phyloP scores from a whole-genome alignment of 2,329 filamentous ascomycete genomes.

The Fusarium gaditjirri region DNA sequence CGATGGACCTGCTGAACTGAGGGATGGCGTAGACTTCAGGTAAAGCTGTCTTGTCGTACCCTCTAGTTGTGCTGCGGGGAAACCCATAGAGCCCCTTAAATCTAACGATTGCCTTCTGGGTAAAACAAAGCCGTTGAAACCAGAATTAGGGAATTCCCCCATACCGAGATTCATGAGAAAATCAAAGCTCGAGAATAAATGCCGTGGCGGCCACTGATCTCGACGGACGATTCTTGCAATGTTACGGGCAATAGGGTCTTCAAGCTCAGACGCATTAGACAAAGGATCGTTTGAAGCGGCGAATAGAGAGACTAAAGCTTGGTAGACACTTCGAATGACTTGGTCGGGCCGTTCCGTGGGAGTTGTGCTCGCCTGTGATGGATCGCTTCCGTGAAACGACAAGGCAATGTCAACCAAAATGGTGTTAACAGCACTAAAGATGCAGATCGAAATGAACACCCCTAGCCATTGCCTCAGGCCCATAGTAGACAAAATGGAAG shows the following conservation, averaged over 20 bases:
- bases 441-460: slow-evolving; percentile 64
- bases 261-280: slow-evolving; percentile 54
- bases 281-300: slow-evolving; percentile 57
- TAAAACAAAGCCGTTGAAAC: slow-evolving; percentile 51
- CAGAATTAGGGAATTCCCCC: slow-evolving; percentile 51
- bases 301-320: slow-evolving; percentile 62
- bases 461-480: slow-evolving; percentile 61
- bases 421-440: slow-evolving; percentile 67
- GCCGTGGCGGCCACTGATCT: slow-evolving; percentile 58
- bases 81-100: slow-evolving; percentile 2
- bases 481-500: slow-evolving; percentile 52
- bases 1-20: slow-evolving; percentile 14
- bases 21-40: slow-evolving; percentile 20
- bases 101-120: slow-evolving; percentile 25
- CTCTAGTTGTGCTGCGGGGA: slow-evolving; percentile 26
- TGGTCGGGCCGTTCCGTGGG: slow-evolving; percentile 34
- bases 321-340: slow-evolving; percentile 61
- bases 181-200: slow-evolving; percentile 59
- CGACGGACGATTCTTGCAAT: slow-evolving; percentile 59
- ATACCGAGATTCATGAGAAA: slow-evolving; percentile 63
- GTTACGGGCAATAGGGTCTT: slow-evolving; percentile 56
- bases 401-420: slow-evolving; percentile 59
- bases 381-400: slow-evolving; percentile 25
- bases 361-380: slow-evolving; percentile 11
- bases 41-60: slow-evolving; percentile 20